phyloP scores from a whole-genome alignment of 371 early-diverging fungal genomes.

The Homolaphlyctis polyrhiza region DNA sequence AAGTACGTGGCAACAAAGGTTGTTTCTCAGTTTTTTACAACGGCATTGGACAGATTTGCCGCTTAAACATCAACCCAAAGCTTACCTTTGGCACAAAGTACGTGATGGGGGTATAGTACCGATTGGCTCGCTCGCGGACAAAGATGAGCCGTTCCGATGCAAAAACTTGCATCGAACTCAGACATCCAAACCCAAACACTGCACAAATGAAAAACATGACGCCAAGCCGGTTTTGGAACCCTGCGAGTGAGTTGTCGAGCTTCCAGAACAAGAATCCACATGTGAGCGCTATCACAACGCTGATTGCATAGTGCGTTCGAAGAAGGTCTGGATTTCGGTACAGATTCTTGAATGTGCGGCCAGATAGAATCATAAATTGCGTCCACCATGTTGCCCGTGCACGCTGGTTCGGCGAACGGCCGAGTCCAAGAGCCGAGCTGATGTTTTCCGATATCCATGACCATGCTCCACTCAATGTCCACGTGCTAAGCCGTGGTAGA shows the following conservation, averaged over 20 bases:
- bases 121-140: conserved; percentile 78
- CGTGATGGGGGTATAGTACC: conserved; percentile 73
- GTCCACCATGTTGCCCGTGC: conserved; percentile 58
- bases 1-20: neutral
- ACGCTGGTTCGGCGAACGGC: neutral
- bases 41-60: no score
- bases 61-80: no score
- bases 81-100: conserved; percentile 70
- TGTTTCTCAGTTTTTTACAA: neutral
- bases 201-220: conserved; percentile 79
- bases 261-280: conserved; percentile 81
- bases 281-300: conserved; percentile 23
- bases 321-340: conserved; percentile 84
- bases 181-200: conserved; percentile 71
- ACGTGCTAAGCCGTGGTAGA: neutral
- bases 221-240: conserved; percentile 86
- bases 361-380: conserved; percentile 77
- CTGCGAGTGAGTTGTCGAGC: conserved; percentile 71
- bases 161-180: conserved; percentile 70
- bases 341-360: conserved; percentile 79
- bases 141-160: conserved; percentile 69
- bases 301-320: conserved; percentile 74
- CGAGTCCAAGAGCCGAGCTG: neutral
- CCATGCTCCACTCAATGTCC: neutral
- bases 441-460: neutral